Evolutionary conservation across 495 filamentous ascomycete species (phyloP), one percentile per base, ranked within the genome.

Genomic region (Penicillium diatomitis): DNA sequence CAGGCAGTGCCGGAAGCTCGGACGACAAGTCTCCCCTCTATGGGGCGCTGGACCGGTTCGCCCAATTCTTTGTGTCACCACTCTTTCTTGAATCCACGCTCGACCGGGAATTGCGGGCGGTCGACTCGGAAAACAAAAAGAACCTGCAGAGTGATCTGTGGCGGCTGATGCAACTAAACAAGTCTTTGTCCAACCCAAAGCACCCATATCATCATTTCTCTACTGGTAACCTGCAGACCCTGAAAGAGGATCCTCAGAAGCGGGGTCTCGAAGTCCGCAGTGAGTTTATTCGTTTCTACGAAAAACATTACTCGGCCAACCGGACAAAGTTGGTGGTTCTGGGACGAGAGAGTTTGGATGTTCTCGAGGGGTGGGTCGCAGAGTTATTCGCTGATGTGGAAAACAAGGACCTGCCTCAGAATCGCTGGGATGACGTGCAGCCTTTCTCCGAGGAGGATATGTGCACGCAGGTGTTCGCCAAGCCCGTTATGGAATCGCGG

Each of bases 61-160:
- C 94, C 34, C 92, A 99, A 67, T 99, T 99, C 67, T 99, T 99
- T 70, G 82, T 96, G 52, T 77, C 81, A 28, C 92, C 92, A 0
- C 79, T 99, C 27, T 99, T 97, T 65, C 76, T 96, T 8, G 81
- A 83, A 45, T 89, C 84, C 37, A 96, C 91, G 2, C 64, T 99
- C 37, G 92, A 99, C 54, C 82, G 92, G 31, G 92, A 99, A 68
- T 72, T 99, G 50, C 79, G 74, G 51, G 92, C 92, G 12, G 92
- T 99, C 12, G 92, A 99, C 68, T 97, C 92, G 0, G 92, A 99
- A 63, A 96, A 97, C 69, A 99, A 99, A 76, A 97, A 99, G 75
- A 99, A 99, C 54, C 78, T 99, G 28, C 92, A 99, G 70, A 95
- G 79, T 66, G 92, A 99, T 63, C 72, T 80, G 50, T 99, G 94